Evolutionary conservation across 192 early-diverging fungal genomes (phyloP).

Genomic region (Dispira simplex): DNA sequence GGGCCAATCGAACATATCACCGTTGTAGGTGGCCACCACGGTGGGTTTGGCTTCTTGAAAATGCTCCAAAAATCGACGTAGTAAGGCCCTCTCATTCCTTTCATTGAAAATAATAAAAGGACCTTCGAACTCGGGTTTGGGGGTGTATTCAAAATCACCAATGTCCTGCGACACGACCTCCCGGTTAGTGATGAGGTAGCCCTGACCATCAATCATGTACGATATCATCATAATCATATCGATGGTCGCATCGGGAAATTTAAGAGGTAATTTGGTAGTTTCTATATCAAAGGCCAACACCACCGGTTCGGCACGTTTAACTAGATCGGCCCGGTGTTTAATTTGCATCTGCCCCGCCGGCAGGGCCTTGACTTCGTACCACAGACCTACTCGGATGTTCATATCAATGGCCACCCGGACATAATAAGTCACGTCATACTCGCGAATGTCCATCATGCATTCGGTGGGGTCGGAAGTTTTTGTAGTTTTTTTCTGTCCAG

Average conservation of each 20-base stretch:
- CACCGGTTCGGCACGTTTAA: constrained; percentile 88
- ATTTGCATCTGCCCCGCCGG: constrained; percentile 40
- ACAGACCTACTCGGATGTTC: constrained; percentile 83
- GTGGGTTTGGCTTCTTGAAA: constrained; percentile 68
- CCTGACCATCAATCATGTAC: constrained; percentile 99
- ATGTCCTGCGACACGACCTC: constrained; percentile 93
- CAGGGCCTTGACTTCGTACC: constrained; percentile 72
- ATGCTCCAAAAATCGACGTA: constrained; percentile 86
- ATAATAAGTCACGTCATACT: constrained; percentile 96
- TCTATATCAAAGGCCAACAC: constrained; percentile 97
- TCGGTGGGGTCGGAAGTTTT: constrained; percentile 29
- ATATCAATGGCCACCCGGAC: constrained; percentile 87
- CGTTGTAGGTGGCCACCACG: constrained; percentile 95
- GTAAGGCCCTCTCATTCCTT: constrained; percentile 54
- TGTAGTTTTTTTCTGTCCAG: no score
- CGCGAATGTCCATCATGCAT: constrained; percentile 77
- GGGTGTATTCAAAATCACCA: constrained; percentile 95
- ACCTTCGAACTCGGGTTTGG: constrained; percentile 90
- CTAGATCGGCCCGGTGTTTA: constrained; percentile 54
- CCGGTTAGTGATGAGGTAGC: constrained; percentile 93
- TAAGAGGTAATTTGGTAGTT: constrained; percentile 92
- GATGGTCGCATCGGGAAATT: constrained; percentile 82
- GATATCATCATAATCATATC: constrained; percentile 99
- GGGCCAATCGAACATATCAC: constrained; percentile 98
- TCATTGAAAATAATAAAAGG: constrained; percentile 96